These are phyloP conservation scores for Plantago ovata DNA, from an alignment of 257 asterid species.

Conservation along the genomic window DNA sequence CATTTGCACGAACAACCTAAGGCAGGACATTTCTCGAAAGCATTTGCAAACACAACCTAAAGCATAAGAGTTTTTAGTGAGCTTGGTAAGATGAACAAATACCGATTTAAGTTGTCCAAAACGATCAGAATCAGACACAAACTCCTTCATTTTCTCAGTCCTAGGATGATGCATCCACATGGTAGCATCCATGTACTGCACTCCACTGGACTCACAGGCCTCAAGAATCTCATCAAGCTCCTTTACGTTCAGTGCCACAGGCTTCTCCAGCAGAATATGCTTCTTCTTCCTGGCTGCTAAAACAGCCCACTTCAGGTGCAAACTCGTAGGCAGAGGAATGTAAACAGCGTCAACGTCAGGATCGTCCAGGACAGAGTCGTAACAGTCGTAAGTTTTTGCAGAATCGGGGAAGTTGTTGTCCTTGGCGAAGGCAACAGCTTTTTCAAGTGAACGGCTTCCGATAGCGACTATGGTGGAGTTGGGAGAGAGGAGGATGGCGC, in stretches of 20 bases:
- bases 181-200: slow-evolving; percentile 50
- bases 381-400: slow-evolving; percentile 38
- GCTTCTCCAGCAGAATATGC: slow-evolving; percentile 53
- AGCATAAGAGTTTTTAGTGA: too few species aligned
- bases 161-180: slow-evolving; percentile 56
- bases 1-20: not conserved
- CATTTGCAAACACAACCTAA: not conserved
- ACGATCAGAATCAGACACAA: slow-evolving; percentile 21
- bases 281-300: slow-evolving; percentile 42
- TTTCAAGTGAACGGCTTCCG: slow-evolving; percentile 46
- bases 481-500: slow-evolving; percentile 43
- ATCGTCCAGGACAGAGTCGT: slow-evolving; percentile 45
- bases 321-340: slow-evolving; percentile 48
- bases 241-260: slow-evolving; percentile 38
- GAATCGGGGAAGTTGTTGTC: slow-evolving; percentile 37
- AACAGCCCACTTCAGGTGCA: slow-evolving; percentile 44
- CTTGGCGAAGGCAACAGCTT: slow-evolving; percentile 35
- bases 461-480: slow-evolving; percentile 42
- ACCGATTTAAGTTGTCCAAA: slow-evolving; percentile 41
- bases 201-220: slow-evolving; percentile 42
- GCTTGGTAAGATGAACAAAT: not conserved
- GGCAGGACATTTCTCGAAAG: not conserved
- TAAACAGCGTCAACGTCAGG: slow-evolving; percentile 48
- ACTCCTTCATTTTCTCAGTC: slow-evolving; percentile 38
- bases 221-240: slow-evolving; percentile 39